Evolutionary conservation across 345 rosid genomes (phyloP).

Genomic region (Lepidium didymum): DNA sequence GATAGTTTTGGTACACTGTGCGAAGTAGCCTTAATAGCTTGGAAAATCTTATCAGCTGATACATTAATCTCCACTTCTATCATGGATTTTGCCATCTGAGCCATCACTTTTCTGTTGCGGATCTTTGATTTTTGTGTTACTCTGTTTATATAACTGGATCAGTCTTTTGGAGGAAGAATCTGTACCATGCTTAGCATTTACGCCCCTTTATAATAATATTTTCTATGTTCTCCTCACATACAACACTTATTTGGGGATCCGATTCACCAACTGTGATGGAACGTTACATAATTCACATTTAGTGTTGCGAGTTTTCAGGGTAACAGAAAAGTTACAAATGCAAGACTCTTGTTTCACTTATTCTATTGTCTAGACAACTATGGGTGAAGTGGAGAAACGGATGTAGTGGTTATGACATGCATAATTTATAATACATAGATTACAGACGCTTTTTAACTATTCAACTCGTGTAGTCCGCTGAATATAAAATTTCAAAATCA

Average conservation of each 20-base stretch:
- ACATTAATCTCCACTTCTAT: conserved; percentile 15
- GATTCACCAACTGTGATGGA: conserved; percentile 15
- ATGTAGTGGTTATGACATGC: no score
- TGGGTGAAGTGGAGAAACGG: no score
- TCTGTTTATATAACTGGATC: background rate
- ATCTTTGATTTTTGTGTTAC: background rate
- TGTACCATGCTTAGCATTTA: conserved; percentile 17
- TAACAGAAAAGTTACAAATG: no score
- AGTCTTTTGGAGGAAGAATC: background rate
- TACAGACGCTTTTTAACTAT: no score
- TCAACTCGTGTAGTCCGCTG: no score
- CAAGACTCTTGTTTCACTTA: no score
- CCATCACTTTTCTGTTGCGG: conserved; percentile 2
- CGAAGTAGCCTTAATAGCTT: conserved; percentile 20
- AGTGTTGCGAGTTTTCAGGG: no score
- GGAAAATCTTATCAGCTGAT: conserved; percentile 19
- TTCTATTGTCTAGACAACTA: no score
- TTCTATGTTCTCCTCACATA: background rate
- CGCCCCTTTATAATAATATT: background rate
- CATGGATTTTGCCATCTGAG: conserved; percentile 19
- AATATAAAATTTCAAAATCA: no score
- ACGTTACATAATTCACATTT: no score
- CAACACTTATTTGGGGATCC: background rate
- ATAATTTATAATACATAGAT: no score
- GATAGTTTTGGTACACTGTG: conserved; percentile 20